phyloP scores from a whole-genome alignment of 768 basidiomycete genomes.

The Cubamyces sp. region DNA sequence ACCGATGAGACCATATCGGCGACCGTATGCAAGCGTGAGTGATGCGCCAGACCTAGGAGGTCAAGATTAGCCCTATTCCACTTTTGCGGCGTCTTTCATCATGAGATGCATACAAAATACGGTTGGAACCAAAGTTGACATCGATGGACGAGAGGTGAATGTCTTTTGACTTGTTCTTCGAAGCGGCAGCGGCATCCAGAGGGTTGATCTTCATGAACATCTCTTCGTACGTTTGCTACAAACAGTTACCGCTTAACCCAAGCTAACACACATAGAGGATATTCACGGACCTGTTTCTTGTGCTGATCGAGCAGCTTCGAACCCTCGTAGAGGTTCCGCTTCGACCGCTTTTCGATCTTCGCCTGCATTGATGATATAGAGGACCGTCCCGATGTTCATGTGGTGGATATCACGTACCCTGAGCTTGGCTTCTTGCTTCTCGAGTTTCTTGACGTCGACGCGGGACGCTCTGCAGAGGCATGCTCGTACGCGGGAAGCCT shows the following conservation, averaged over 20 bases:
- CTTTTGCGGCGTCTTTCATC: conserved; percentile 7
- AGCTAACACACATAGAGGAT: neutral
- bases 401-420: conserved; percentile 49
- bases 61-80: neutral
- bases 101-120: conserved; percentile 68
- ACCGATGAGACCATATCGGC: conserved; percentile 91
- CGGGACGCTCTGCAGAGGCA: conserved; percentile 67
- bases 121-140: conserved; percentile 93
- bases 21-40: conserved; percentile 85
- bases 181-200: conserved; percentile 71
- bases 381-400: too few species aligned
- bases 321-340: conserved; percentile 91
- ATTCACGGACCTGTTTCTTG: conserved; percentile 72
- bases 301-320: conserved; percentile 93
- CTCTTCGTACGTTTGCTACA: conserved; percentile 95
- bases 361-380: conserved; percentile 50
- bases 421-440: conserved; percentile 97
- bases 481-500: neutral
- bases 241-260: neutral
- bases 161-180: conserved; percentile 97
- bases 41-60: conserved; percentile 73
- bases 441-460: conserved; percentile 93
- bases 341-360: conserved; percentile 96
- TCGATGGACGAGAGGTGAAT: conserved; percentile 95
- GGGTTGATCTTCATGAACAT: conserved; percentile 99